A percentile compares a stretch with the other conserved stretches of the same genome.
Evolutionary conservation across 1,139 yeast genomes (phyloP).

Genomic region (Yamadazyma aaseri): DNA sequence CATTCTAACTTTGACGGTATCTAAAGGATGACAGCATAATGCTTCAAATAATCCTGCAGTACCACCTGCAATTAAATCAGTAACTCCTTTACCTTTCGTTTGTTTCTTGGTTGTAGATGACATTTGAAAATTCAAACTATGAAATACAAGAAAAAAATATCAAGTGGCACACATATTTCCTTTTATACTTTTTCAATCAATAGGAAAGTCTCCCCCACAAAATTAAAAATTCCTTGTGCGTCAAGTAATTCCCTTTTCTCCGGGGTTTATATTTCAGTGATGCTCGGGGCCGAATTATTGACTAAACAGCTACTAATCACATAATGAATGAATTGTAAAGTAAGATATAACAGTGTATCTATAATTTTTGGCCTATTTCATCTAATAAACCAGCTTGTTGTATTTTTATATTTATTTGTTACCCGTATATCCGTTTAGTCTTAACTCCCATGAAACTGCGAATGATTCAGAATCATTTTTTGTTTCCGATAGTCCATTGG

Average conservation of each 20-base stretch:
- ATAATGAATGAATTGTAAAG: too few species aligned
- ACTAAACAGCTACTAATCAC: too few species aligned
- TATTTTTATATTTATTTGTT: too few species aligned
- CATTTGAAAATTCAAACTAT: slow-evolving; percentile 4
- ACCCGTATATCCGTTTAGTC: too few species aligned
- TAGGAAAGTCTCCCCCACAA: slow-evolving; percentile 17
- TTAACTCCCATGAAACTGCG: not conserved
- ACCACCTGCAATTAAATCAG: slow-evolving; percentile 93
- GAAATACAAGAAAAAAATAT: too few species aligned
- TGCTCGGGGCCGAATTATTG: too few species aligned
- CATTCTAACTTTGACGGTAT: slow-evolving; percentile 96
- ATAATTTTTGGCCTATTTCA: too few species aligned
- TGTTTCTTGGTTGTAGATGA: slow-evolving; percentile 10
- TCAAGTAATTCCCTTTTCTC: slow-evolving; percentile 14
- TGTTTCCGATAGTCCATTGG: slow-evolving; percentile 1
- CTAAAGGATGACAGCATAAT: slow-evolving; percentile 91
- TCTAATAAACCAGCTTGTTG: too few species aligned
- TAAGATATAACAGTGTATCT: too few species aligned
- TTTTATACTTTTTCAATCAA: not conserved
- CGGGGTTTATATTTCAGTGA: slow-evolving; percentile 9
- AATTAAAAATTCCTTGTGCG: slow-evolving; percentile 6
- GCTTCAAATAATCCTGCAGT: slow-evolving; percentile 97
- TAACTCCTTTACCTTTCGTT: slow-evolving; percentile 43
- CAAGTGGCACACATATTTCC: too few species aligned
- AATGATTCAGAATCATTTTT: slow-evolving; percentile 1